Evolutionary conservation across 2,329 filamentous ascomycete genomes (phyloP).

Genomic region (Coniochaeta ligniaria): DNA sequence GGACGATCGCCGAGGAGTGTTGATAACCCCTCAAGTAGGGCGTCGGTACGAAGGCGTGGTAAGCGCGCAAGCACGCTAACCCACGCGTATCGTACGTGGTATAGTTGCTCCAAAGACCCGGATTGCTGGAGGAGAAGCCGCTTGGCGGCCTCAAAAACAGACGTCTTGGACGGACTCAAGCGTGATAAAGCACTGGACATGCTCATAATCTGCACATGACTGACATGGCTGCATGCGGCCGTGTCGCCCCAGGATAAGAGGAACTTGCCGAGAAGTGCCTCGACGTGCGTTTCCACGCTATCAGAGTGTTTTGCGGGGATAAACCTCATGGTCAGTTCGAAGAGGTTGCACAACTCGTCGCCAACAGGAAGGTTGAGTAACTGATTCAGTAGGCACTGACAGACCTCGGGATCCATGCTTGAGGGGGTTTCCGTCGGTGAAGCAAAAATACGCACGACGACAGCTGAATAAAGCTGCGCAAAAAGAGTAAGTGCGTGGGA

Average conservation of each 20-base stretch:
- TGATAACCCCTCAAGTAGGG: background rate
- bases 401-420: background rate
- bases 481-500: conserved; percentile 1
- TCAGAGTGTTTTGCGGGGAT: conserved; percentile 2
- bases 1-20: background rate
- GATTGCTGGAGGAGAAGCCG: background rate
- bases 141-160: background rate
- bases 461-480: conserved; percentile 7
- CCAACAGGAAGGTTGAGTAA: conserved; percentile 8
- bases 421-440: background rate
- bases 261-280: conserved; percentile 1
- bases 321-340: conserved; percentile 6
- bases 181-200: background rate
- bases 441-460: conserved; percentile 6
- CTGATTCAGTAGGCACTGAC: conserved; percentile 5
- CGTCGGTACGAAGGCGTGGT: background rate
- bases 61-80: background rate
- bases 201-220: background rate
- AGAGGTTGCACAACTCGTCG: conserved; percentile 9
- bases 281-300: background rate
- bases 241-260: conserved; percentile 7
- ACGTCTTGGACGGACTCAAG: background rate
- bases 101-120: background rate
- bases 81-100: background rate
- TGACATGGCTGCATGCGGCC: background rate